Conservation (phyloP, 345 rosid genomes). For the Orychophragmus violaceus region DNA sequence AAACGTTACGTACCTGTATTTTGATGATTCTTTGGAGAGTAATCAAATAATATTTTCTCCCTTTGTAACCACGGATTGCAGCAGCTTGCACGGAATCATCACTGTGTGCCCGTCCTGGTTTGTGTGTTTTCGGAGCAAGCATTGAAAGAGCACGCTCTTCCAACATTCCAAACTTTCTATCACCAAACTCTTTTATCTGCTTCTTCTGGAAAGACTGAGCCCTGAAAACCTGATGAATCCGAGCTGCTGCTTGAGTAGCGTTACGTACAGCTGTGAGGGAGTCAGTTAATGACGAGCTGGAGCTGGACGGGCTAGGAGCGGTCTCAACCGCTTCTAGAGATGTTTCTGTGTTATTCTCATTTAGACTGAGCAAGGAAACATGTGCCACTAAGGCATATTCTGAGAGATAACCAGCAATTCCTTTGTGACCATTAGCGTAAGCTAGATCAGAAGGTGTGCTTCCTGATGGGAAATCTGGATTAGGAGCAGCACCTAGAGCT, state of each 20-base stretch:
- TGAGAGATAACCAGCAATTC: constrained; percentile 89
- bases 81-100: constrained; percentile 68
- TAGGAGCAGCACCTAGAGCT: constrained; percentile 69
- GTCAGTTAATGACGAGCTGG: constrained; percentile 56
- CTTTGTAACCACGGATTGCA: constrained; percentile 78
- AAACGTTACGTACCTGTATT: constrained; percentile 57
- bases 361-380: constrained; percentile 49
- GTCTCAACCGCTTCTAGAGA: constrained; percentile 35
- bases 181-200: constrained; percentile 55
- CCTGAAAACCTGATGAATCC: constrained; percentile 81
- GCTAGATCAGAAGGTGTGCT: constrained; percentile 83
- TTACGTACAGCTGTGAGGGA: constrained; percentile 80
- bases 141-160: constrained; percentile 68
- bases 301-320: constrained; percentile 29
- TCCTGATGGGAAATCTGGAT: constrained; percentile 53
- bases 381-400: constrained; percentile 59
- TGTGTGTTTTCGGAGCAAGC: constrained; percentile 46
- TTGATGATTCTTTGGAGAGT: constrained; percentile 67
- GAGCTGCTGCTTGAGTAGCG: constrained; percentile 84
- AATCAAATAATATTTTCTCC: constrained; percentile 71
- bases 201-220: constrained; percentile 84
- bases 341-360: constrained; percentile 32
- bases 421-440: constrained; percentile 78
- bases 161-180: constrained; percentile 46
- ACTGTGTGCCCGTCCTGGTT: constrained; percentile 40